These are phyloP conservation scores for Leccinum pachyderme DNA, from an alignment of 1,284 basidiomycete species.

Conservation along the genomic window DNA sequence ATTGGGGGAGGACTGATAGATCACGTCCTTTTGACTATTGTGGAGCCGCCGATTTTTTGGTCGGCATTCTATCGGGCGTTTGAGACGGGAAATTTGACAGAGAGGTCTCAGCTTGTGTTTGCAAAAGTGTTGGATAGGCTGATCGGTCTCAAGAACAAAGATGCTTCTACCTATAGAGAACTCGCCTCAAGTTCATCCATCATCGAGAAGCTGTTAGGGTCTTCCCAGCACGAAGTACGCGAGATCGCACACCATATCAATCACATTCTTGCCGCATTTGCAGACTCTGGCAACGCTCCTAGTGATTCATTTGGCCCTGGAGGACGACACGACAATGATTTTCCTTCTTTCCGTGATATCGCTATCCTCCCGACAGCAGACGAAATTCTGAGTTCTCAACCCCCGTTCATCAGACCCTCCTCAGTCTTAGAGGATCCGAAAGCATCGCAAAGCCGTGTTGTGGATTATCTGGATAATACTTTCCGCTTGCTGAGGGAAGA, in stretches of 20 bases:
- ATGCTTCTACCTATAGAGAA: slow-evolving; percentile 38
- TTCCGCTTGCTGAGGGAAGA: slow-evolving; percentile 66
- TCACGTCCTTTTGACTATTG: slow-evolving; percentile 39
- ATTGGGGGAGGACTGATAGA: slow-evolving; percentile 48
- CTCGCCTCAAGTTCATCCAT: slow-evolving; percentile 38
- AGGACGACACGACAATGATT: slow-evolving; percentile 67
- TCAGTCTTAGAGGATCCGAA: slow-evolving; percentile 44
- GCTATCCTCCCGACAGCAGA: slow-evolving; percentile 60
- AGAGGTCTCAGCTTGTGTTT: slow-evolving; percentile 41
- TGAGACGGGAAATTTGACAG: slow-evolving; percentile 34
- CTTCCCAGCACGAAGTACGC: slow-evolving; percentile 36
- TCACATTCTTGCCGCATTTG: slow-evolving; percentile 35
- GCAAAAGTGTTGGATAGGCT: slow-evolving; percentile 55
- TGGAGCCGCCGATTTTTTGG: slow-evolving; percentile 61
- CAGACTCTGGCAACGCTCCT: slow-evolving; percentile 14
- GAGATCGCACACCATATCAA: slow-evolving; percentile 45
- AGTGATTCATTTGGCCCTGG: slow-evolving; percentile 38
- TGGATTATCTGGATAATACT: slow-evolving; percentile 59
- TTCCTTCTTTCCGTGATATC: slow-evolving; percentile 52
- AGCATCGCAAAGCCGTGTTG: slow-evolving; percentile 37
- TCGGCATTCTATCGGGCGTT: slow-evolving; percentile 41
- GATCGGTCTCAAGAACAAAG: slow-evolving; percentile 38
- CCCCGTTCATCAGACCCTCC: slow-evolving; percentile 48
- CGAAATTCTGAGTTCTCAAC: slow-evolving; percentile 47
- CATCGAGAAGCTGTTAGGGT: slow-evolving; percentile 36